Conservation (phyloP, 2,329 filamentous ascomycete species). For the Teratosphaeria gauchensis region DNA sequence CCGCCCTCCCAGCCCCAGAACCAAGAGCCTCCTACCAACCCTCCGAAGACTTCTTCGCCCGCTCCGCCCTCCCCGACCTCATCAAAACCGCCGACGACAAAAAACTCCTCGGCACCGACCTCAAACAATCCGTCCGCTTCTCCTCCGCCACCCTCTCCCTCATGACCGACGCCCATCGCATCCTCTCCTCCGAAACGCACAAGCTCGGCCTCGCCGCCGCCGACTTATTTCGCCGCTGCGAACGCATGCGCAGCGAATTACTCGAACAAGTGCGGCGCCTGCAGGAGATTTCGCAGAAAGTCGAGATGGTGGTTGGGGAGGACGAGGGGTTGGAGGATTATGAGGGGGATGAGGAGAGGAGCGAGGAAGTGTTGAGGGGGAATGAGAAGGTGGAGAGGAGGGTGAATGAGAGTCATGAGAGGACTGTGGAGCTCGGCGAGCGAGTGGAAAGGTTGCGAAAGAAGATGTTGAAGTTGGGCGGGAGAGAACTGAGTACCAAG, state of each 20-base stretch:
- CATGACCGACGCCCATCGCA: conserved; percentile 62
- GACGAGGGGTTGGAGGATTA: conserved; percentile 44
- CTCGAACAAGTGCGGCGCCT: conserved; percentile 57
- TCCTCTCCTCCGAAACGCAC: conserved; percentile 60
- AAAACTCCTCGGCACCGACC: conserved; percentile 35
- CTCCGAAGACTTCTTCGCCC: conserved; percentile 49
- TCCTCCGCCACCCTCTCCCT: conserved; percentile 62
- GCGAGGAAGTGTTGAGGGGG: conserved; percentile 13
- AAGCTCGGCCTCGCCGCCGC: conserved; percentile 59
- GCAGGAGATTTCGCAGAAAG: conserved; percentile 50
- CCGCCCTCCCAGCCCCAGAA: conserved; percentile 41
- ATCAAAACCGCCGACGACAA: conserved; percentile 23
- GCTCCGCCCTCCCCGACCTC: conserved; percentile 44
- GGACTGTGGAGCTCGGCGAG: conserved; percentile 48
- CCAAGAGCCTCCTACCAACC: conserved; percentile 46
- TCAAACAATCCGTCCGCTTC: conserved; percentile 57
- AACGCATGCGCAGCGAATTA: conserved; percentile 58
- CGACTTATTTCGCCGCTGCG: conserved; percentile 62
- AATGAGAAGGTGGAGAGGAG: conserved; percentile 48
- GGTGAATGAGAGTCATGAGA: conserved; percentile 44
- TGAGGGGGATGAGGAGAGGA: conserved; percentile 33
- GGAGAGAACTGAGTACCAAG: conserved; percentile 46
- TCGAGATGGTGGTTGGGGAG: conserved; percentile 56
- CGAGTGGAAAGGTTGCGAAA: conserved; percentile 51
- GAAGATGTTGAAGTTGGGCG: conserved; percentile 39